These are phyloP conservation scores for Aspergillus aculeatinus DNA, from an alignment of 2,329 filamentous ascomycete species.

Conservation along the genomic window DNA sequence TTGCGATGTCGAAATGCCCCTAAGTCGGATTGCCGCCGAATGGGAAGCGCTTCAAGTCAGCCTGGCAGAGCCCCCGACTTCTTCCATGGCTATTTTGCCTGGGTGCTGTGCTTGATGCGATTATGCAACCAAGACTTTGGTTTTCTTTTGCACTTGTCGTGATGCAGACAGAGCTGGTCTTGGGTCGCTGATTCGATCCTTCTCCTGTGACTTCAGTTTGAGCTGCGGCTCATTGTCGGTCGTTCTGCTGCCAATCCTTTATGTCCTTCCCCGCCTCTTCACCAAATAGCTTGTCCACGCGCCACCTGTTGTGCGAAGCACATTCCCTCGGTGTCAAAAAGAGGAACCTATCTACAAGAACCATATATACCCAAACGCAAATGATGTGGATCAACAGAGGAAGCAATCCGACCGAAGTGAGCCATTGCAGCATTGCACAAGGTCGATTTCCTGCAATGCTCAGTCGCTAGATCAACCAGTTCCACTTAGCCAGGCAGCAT, in stretches of 20 bases:
- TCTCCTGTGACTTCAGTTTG: background rate
- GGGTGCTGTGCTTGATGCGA: background rate
- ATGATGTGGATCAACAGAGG: constrained; percentile 7
- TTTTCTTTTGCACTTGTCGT: background rate
- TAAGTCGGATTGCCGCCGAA: background rate
- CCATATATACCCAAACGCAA: constrained; percentile 12
- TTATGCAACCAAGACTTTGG: background rate
- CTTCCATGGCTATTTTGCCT: constrained; percentile 1
- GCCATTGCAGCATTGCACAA: background rate
- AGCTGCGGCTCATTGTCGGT: background rate
- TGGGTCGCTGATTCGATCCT: background rate
- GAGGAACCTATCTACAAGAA: constrained; percentile 40
- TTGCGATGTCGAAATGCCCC: background rate
- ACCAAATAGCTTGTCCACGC: background rate
- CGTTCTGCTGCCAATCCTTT: background rate
- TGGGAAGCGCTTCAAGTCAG: background rate
- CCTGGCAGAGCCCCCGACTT: background rate
- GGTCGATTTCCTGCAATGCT: too few relatives aligned
- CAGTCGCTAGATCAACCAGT: background rate
- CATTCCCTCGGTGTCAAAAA: constrained; percentile 15
- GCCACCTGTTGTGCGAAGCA: constrained; percentile 4
- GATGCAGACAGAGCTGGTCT: background rate
- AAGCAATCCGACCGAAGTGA: constrained; percentile 2
- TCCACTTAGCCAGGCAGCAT: background rate
- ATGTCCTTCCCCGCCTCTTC: background rate